Conservation (phyloP, 1,284 basidiomycete genomes). For the Cystobasidium sp. region DNA sequence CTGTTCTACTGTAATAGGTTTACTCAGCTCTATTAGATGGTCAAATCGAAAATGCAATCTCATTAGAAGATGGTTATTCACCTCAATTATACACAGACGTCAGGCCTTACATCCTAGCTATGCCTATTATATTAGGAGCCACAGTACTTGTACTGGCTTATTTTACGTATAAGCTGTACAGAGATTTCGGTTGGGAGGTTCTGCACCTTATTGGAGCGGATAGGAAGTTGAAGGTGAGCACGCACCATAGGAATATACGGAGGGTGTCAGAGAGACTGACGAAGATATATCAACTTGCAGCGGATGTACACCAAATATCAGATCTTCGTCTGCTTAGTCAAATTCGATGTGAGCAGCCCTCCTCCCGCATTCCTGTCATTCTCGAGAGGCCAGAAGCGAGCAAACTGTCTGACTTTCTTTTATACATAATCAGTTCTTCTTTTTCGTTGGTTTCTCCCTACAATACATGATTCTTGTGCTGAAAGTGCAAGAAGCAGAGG, state of each 20-base stretch:
- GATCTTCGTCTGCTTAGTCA: slow-evolving; percentile 79
- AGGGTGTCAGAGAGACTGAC: slow-evolving; percentile 59
- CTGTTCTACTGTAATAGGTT: slow-evolving; percentile 41
- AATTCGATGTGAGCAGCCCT: slow-evolving; percentile 72
- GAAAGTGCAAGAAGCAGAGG: slow-evolving; percentile 42
- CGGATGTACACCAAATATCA: slow-evolving; percentile 83
- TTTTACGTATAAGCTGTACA: slow-evolving; percentile 45
- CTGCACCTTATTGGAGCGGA: slow-evolving; percentile 77
- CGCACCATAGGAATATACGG: slow-evolving; percentile 45
- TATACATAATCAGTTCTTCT: slow-evolving; percentile 57
- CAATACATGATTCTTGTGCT: slow-evolving; percentile 80
- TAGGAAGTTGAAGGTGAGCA: slow-evolving; percentile 64
- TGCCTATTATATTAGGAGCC: slow-evolving; percentile 40
- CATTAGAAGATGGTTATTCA: slow-evolving; percentile 26
- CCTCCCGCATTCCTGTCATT: not conserved
- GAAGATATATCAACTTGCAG: slow-evolving; percentile 53
- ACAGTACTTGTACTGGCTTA: slow-evolving; percentile 34
- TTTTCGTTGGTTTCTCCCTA: slow-evolving; percentile 79
- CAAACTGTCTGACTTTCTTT: not conserved
- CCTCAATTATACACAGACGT: slow-evolving; percentile 51
- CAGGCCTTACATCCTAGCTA: slow-evolving; percentile 39
- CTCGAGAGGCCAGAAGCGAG: not conserved
- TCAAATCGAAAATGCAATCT: slow-evolving; percentile 42
- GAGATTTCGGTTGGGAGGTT: slow-evolving; percentile 65
- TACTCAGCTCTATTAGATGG: slow-evolving; percentile 35